phyloP scores from a whole-genome alignment of 1,284 basidiomycete species.

The Malassezia obtusa region DNA sequence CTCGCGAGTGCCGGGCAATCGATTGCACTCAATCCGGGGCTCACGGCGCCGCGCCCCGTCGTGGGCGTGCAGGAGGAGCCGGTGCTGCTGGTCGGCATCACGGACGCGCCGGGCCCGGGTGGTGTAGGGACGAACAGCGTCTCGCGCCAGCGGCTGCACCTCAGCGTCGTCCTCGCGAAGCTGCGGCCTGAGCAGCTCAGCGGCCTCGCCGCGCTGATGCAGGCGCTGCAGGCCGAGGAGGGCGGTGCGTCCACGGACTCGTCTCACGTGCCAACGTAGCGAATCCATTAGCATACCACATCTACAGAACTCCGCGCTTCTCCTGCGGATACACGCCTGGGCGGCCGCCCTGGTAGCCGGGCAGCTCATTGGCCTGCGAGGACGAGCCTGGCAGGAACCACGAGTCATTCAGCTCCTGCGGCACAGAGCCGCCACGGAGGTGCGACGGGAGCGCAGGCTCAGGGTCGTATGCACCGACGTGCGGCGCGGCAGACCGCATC shows the following conservation, averaged over 20 bases:
- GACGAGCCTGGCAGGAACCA: constrained; percentile 10
- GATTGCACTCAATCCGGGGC: constrained; percentile 11
- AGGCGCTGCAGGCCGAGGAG: constrained; percentile 34
- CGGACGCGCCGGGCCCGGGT: constrained; percentile 22
- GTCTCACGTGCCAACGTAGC: not conserved
- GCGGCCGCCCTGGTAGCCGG: not conserved
- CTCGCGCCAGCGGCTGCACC: constrained; percentile 36
- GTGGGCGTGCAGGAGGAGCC: constrained; percentile 32
- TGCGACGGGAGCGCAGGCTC: not conserved
- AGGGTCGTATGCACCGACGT: not conserved
- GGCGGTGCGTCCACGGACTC: not conserved
- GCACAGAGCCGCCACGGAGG: not conserved
- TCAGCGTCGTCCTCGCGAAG: constrained; percentile 39
- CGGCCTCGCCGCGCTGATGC: constrained; percentile 40
- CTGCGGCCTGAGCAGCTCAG: constrained; percentile 37
- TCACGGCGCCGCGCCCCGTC: constrained; percentile 29
- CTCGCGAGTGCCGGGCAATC: constrained; percentile 20
- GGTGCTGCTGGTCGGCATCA: constrained; percentile 42
- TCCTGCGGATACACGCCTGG: not conserved
- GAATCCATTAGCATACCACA: constrained; percentile 2
- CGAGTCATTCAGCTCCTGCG: not conserved
- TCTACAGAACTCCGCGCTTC: not conserved
- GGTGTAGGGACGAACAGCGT: constrained; percentile 1
- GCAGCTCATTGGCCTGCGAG: not conserved
- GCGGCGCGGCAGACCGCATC: not conserved